A percentile compares a stretch with the other conserved stretches of the same genome.
phyloP scores from a whole-genome alignment of 441 rosid species.

The Corymbia calophylla region DNA sequence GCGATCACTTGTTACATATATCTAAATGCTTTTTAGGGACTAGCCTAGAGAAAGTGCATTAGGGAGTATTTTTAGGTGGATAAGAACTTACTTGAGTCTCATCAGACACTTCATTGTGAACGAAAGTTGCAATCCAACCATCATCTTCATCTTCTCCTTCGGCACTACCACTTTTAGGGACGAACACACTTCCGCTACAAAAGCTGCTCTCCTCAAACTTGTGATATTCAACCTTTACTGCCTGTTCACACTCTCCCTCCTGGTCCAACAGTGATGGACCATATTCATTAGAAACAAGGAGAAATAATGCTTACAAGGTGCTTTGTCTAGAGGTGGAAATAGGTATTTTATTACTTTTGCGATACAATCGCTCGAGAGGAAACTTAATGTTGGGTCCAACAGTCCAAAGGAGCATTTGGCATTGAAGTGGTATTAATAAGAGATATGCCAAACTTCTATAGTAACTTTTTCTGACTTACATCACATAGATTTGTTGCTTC shows the following conservation, averaged over 20 bases:
- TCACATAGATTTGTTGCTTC: too few relatives aligned
- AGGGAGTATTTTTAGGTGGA: not conserved
- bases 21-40: not conserved
- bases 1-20: not conserved
- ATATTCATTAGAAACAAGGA: not conserved
- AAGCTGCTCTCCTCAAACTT: not conserved
- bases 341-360: too few relatives aligned
- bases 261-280: not conserved
- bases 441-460: too few relatives aligned
- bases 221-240: not conserved
- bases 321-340: too few relatives aligned
- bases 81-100: not conserved
- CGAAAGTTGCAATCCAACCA: constrained; percentile 3
- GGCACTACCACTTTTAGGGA: not conserved
- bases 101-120: constrained; percentile 1
- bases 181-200: constrained; percentile 5
- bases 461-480: too few relatives aligned
- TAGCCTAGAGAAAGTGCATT: not conserved
- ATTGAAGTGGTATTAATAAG: too few relatives aligned
- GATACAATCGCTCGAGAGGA: too few relatives aligned
- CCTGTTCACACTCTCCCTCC: not conserved
- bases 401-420: too few relatives aligned
- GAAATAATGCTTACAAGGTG: too few relatives aligned
- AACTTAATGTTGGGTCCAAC: too few relatives aligned
- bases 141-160: not conserved